Evolutionary conservation across 192 early-diverging fungal genomes (phyloP).

Genomic region (Bifiguratus adelaidae): DNA sequence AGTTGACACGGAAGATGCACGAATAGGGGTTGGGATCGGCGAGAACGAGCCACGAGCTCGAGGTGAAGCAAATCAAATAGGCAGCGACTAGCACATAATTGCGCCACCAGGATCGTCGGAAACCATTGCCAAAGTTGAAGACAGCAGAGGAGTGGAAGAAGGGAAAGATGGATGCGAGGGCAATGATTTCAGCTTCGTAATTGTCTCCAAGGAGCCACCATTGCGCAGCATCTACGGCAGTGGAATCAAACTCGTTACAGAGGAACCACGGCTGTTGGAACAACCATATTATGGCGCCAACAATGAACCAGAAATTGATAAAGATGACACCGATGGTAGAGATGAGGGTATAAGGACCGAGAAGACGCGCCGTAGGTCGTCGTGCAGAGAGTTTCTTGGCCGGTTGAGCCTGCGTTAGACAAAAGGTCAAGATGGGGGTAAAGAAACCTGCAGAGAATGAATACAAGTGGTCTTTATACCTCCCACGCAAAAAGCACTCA

Average conservation of each 20-base stretch:
- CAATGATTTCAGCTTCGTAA: slow-evolving; percentile 56
- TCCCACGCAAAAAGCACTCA: no score
- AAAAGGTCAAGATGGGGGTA: slow-evolving; percentile 46
- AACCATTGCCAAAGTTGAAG: slow-evolving; percentile 60
- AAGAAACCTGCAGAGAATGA: no score
- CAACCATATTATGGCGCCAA: slow-evolving; percentile 41
- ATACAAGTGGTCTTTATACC: no score
- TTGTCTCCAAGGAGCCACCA: slow-evolving; percentile 85
- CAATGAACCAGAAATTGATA: slow-evolving; percentile 61
- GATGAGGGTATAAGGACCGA: slow-evolving; percentile 59
- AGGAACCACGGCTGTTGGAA: slow-evolving; percentile 65
- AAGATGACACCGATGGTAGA: slow-evolving; percentile 57
- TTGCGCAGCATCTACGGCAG: slow-evolving; percentile 41
- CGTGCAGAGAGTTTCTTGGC: slow-evolving; percentile 38
- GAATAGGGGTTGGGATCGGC: slow-evolving; percentile 44
- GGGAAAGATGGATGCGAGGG: slow-evolving; percentile 54
- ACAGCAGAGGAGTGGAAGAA: slow-evolving; percentile 59
- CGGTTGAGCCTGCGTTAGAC: slow-evolving; percentile 54
- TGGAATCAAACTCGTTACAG: slow-evolving; percentile 71
- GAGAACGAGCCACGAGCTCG: slow-evolving; percentile 38
- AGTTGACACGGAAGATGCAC: slow-evolving; percentile 59
- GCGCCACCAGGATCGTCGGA: slow-evolving; percentile 46
- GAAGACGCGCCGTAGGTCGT: slow-evolving; percentile 65
- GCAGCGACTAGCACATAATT: slow-evolving; percentile 51
- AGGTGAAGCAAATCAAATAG: slow-evolving; percentile 32